Evolutionary conservation across 2,329 filamentous ascomycete species (phyloP), one percentile per base, ranked within the genome.

Genomic region (Berkeleyomyces basicola): DNA sequence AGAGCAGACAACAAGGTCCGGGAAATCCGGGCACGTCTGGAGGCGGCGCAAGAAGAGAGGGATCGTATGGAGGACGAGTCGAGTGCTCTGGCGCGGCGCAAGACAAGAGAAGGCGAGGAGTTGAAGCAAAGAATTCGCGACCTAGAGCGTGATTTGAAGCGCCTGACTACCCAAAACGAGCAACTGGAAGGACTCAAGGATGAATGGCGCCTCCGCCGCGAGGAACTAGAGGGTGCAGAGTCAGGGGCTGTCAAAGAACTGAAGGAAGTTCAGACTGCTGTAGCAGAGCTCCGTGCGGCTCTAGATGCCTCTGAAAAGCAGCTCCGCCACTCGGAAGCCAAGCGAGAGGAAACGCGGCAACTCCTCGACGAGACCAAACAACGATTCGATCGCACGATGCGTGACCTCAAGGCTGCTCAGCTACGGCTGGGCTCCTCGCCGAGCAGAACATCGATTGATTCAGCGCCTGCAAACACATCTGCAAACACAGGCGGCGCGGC

Each of bases 21-120:
- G 37, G 92, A 97, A 67, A 93, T 96, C 84, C 86, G 89, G 61
- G 84, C 89, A 64, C 84, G 87, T 1, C 86, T 97, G 79, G 92
- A 97, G 69, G 79, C 88, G 1, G 91, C 91, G 0, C 81, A 95
- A n/a, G 91, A 96, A 71, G 93, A 99, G 72, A 83, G 93, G 16
- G 93, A 99, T 71, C 84, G 90, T 2, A 85, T 90, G 1, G 92
- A 99, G 73, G 91, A 97, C 66, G 91, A 97, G 74, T 85, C 90
- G 2, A 89, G 84, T 69, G 87, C 84, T 0, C 79, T 88, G 58
- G 87, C 86, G 10, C 81, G 92, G 61, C 82, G 88, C 51, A 85
- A 86, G 65, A 82, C 88, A 5, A 80, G 91, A 58, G 93, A 97
- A 75, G 78, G 89, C 2, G 93, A 97, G 71, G 92, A 97, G 67